A percentile compares a stretch with the other conserved stretches of the same genome.
These are phyloP conservation scores for Pythium folliculosum DNA, from an alignment of 352 stramenopile genomes.

Conservation along the genomic window DNA sequence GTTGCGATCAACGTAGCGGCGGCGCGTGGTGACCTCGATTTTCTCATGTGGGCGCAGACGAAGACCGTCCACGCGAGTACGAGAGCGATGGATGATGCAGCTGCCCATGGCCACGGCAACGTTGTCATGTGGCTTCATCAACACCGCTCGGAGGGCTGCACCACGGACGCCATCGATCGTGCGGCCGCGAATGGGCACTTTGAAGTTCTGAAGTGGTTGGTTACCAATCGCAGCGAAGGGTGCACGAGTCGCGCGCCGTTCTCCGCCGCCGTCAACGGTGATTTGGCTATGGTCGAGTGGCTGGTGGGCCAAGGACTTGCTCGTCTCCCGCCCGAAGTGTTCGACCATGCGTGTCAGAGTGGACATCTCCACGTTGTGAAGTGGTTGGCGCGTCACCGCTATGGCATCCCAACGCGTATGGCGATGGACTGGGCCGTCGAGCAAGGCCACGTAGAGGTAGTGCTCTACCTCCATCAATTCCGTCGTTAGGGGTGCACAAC, in stretches of 20 bases:
- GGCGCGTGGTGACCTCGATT: not conserved
- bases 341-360: not conserved
- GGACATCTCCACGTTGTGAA: slow-evolving; percentile 13
- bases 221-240: slow-evolving; percentile 3
- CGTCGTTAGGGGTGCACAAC: not conserved
- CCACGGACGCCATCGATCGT: slow-evolving; percentile 18
- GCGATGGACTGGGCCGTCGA: slow-evolving; percentile 3
- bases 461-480: slow-evolving; percentile 3
- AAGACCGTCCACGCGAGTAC: not conserved
- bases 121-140: slow-evolving; percentile 18
- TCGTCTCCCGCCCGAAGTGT: not conserved
- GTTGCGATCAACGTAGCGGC: not conserved
- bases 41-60: not conserved
- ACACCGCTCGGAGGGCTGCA: slow-evolving; percentile 16
- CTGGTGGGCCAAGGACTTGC: not conserved
- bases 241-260: slow-evolving; percentile 3
- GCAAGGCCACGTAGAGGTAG: slow-evolving; percentile 1
- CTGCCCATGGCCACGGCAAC: slow-evolving; percentile 18
- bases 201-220: slow-evolving; percentile 15
- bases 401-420: not conserved
- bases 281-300: slow-evolving; percentile 5
- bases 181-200: slow-evolving; percentile 19
- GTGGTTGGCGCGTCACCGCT: slow-evolving; percentile 1
- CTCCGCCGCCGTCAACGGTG: not conserved
- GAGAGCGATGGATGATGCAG: slow-evolving; percentile 16